Evolutionary conservation across 176 grass and related monocot species (phyloP), one percentile per base, ranked within the genome.

Genomic region (Aegilops tauschii): DNA sequence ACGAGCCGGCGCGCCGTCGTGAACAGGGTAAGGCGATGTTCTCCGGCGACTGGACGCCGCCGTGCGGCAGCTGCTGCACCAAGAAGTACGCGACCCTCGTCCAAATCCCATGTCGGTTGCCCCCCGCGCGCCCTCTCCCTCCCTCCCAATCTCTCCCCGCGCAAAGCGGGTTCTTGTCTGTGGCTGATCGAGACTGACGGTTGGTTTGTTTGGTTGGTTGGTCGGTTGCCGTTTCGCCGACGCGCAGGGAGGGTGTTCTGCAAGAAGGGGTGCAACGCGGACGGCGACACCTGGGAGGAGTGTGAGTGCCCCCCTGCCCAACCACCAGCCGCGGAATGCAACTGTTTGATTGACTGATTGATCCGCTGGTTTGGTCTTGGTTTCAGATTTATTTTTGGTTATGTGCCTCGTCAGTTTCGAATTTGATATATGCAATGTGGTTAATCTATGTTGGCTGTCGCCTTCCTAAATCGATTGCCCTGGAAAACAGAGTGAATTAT

Each of bases 191-290:
- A 42, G 25, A 42, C 39, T n/a, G 42, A 45, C 42, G 42, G 42
- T 45, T 12, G 42, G 11, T 59, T 34, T 23, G 54, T 56, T 25
- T 27, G 27, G 5, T 20, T 0, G 17, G 20, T 13, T 3, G 20
- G 73, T 50, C 27, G 27, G 44, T 13, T 77, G 61, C 3, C 47
- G 28, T 69, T 61, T 76, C 78, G 65, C 31, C 40, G 56, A 21
- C 5, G 92, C 32, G 37, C 91, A 95, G 95, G 96, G 96, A 93
- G 96, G 86, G 93, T 98, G 66, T 95, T 95, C 88, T 98, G 96
- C 89, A 98, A 98, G 96, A 98, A 98, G 84, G 96, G 96, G 1
- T 98, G 96, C 77, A 89, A 86, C 89, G 87, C 96, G 27, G 96
- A 98, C 74, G 93, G 87, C 2, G 96, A 98, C 30, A 95, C 89